These are phyloP conservation scores for Gaertneriomyces semiglobifer DNA, from an alignment of 192 early-diverging fungal genomes.

Conservation along the genomic window DNA sequence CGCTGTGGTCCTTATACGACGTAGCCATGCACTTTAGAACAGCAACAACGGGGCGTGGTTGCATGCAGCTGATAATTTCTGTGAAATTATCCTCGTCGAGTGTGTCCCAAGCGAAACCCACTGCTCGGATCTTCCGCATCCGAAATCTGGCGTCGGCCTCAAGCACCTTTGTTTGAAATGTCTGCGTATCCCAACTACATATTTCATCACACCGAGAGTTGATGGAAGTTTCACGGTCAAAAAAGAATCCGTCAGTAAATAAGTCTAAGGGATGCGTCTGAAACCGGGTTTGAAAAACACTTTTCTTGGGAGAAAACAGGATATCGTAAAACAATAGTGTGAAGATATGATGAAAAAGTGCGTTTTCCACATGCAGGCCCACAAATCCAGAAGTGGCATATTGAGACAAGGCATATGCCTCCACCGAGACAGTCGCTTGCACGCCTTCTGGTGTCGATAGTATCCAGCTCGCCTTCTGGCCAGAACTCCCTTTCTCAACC, in stretches of 20 bases:
- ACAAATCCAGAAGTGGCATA: conserved; percentile 32
- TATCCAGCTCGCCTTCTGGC: conserved; percentile 9
- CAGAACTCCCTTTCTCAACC: neutral
- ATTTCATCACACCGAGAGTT: conserved; percentile 32
- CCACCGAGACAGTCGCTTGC: neutral
- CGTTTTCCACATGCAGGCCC: conserved; percentile 46
- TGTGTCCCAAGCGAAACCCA: conserved; percentile 16
- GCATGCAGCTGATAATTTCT: conserved; percentile 31
- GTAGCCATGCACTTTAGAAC: conserved; percentile 20
- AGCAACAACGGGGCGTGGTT: conserved; percentile 5
- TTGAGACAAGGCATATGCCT: conserved; percentile 14
- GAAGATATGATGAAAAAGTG: conserved; percentile 46
- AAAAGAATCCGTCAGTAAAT: conserved; percentile 46
- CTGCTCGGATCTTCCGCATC: neutral
- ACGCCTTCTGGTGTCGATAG: neutral
- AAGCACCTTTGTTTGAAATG: conserved; percentile 18
- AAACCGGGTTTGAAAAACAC: conserved; percentile 44
- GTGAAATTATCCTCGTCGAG: conserved; percentile 15
- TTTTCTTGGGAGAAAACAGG: conserved; percentile 34
- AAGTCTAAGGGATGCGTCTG: conserved; percentile 47
- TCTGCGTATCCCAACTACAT: neutral
- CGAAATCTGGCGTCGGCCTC: conserved; percentile 7
- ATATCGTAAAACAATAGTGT: conserved; percentile 45
- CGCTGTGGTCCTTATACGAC: conserved; percentile 31
- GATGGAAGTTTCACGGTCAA: conserved; percentile 22